Evolutionary conservation across 768 basidiomycete species (phyloP).

Genomic region (Candolleomyces efflorescens): DNA sequence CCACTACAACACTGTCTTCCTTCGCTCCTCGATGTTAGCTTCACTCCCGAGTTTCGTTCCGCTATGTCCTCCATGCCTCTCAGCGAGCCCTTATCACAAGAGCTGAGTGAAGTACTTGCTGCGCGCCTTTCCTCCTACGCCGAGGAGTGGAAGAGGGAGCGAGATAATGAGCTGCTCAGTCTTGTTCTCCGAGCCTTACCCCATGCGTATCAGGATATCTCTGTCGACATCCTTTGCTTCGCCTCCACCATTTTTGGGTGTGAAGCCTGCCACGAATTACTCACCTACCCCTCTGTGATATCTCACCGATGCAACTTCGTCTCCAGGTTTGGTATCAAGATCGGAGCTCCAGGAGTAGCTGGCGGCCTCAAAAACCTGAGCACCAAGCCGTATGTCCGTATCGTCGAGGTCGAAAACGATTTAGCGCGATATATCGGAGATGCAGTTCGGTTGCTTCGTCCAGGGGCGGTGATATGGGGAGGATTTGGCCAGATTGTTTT

Average conservation of each 20-base stretch:
- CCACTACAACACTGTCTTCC: not conserved
- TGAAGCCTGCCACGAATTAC: not conserved
- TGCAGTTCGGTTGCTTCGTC: not conserved
- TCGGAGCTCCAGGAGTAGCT: not conserved
- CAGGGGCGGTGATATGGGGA: not conserved
- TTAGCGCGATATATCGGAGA: no score
- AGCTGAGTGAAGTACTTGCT: not conserved
- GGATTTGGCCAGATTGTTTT: not conserved
- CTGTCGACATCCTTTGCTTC: not conserved
- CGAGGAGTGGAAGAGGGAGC: not conserved
- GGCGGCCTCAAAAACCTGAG: not conserved
- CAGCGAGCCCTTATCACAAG: not conserved
- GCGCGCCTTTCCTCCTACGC: not conserved
- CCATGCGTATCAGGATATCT: not conserved
- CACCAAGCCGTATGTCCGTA: not conserved
- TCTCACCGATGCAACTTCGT: not conserved
- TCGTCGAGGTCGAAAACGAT: not conserved
- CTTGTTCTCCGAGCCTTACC: not conserved
- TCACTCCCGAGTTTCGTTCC: not conserved
- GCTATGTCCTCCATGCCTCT: not conserved
- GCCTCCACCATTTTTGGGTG: not conserved
- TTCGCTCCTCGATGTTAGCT: not conserved
- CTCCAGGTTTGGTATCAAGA: not conserved
- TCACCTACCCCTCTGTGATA: not conserved
- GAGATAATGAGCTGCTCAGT: not conserved